Base-by-base conservation (phyloP, 768 basidiomycete genomes). In the Auricularia cornea region DNA sequence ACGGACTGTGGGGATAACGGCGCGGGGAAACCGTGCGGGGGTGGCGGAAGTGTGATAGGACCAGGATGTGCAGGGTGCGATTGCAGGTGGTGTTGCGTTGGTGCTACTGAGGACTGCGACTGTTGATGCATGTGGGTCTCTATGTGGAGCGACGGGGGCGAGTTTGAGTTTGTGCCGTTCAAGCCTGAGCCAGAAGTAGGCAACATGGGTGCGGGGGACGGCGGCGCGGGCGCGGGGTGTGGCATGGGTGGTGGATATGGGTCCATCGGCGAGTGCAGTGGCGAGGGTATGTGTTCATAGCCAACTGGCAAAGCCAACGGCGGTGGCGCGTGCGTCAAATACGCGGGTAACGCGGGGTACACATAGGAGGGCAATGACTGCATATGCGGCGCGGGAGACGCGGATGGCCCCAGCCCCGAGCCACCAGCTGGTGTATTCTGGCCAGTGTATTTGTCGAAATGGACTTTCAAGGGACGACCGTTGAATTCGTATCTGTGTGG, bases 381-480 rank as follows among this genome's bases (percentile, higher is more conserved):
- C 63, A 64, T 64, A 6, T 48, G 44, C 16, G 54, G 54, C 28
- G 54, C 54, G 30, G 54, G 54, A 26, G 54, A 57, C 10, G 54
- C 54, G 8, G 28, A 29, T 4, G 54, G 6, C 44, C 44, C 44
- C 20, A 48, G 6, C 44, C 44, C 44, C 20, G 20, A 20, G 1
- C 16, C 23, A 6, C 20, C 44, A 14, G 30, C 26, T 4, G 54
- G 54, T 10, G 54, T 57, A 31, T 57, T 57, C 54, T 57, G 54
- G 26, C 54, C 54, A 30, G 54, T 57, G 54, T 87, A 93, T 73
- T 89, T 90, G 80, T 98, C 96, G 70, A 87, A 90, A 72, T 94
- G 90, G 12, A 98, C 96, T 71, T 94, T 94, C 48, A 98, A 81
- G 10, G 81, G 77, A 30, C 93, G 86, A 3, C 94, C 94, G 70